Percentiles rank a stretch among this genome's conserved stretches.
Conservation (phyloP, 495 filamentous ascomycete genomes). For the Penicillium paxilli region DNA sequence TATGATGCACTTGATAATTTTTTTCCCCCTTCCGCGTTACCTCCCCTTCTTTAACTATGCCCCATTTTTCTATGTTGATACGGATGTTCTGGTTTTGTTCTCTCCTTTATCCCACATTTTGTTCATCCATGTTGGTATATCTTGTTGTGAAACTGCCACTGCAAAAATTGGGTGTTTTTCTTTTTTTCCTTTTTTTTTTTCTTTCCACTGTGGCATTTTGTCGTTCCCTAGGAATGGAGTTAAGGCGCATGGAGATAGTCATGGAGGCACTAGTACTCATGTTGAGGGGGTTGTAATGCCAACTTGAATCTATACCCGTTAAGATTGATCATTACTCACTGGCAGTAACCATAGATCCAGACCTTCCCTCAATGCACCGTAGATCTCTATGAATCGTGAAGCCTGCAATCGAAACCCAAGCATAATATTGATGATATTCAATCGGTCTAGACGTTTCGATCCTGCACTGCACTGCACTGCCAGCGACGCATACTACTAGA, state of each 20-base stretch:
- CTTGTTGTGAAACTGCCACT: not conserved
- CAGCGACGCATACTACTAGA: no score
- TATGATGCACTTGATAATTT: not conserved
- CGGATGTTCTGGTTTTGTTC: no score
- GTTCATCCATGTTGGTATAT: not conserved
- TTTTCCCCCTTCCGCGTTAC: not conserved
- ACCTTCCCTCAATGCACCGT: no score
- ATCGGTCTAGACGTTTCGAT: no score
- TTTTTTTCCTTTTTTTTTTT: not conserved
- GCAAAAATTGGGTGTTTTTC: constrained; percentile 12
- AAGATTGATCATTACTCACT: no score
- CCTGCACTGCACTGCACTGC: no score
- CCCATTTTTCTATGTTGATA: not conserved
- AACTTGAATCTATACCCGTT: constrained; percentile 4
- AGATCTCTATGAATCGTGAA: no score
- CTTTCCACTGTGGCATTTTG: not conserved
- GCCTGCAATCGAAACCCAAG: no score
- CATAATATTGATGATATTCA: no score
- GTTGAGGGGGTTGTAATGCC: not conserved
- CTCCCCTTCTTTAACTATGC: not conserved
- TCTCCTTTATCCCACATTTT: not conserved
- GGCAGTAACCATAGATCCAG: no score
- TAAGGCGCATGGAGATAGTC: not conserved
- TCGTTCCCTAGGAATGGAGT: no score
- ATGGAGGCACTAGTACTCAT: no score